A percentile compares a stretch with the other conserved stretches of the same genome.
Conservation (phyloP, 2,329 filamentous ascomycete species). For the Colletotrichum scovillei region DNA sequence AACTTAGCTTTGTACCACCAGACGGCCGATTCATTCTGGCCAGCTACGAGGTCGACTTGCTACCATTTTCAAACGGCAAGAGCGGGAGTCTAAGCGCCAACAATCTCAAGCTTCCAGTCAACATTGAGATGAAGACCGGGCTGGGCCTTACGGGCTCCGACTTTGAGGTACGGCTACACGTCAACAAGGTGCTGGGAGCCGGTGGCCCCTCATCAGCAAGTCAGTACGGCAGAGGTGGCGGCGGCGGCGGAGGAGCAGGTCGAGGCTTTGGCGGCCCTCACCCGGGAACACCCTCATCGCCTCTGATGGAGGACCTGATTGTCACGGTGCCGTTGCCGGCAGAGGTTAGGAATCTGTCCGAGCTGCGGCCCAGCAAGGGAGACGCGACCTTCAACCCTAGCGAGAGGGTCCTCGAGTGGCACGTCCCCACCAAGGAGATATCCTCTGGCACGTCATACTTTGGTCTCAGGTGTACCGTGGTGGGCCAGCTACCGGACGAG, state of each 20-base stretch:
- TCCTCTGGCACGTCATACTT: slow-evolving; percentile 74
- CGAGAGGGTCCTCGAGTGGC: slow-evolving; percentile 83
- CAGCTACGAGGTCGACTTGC: slow-evolving; percentile 91
- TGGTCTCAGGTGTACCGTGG: slow-evolving; percentile 82
- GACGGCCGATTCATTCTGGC: slow-evolving; percentile 94
- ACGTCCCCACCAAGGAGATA: slow-evolving; percentile 81
- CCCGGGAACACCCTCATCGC: slow-evolving; percentile 66
- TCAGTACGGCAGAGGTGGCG: slow-evolving; percentile 55
- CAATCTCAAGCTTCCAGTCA: slow-evolving; percentile 83
- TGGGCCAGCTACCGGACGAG: slow-evolving; percentile 69
- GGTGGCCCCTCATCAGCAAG: slow-evolving; percentile 49
- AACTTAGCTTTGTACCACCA: slow-evolving; percentile 95
- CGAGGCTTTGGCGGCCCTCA: slow-evolving; percentile 59
- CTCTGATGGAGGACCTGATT: slow-evolving; percentile 78
- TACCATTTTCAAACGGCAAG: slow-evolving; percentile 75
- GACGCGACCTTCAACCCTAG: slow-evolving; percentile 85
- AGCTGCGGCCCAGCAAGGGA: slow-evolving; percentile 83
- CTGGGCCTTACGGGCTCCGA: slow-evolving; percentile 82
- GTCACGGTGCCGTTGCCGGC: slow-evolving; percentile 84
- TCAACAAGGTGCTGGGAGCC: slow-evolving; percentile 69
- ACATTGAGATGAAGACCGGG: slow-evolving; percentile 83
- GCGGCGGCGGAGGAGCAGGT: slow-evolving; percentile 46
- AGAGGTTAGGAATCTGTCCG: slow-evolving; percentile 83
- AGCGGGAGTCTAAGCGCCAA: slow-evolving; percentile 65
- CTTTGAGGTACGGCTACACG: slow-evolving; percentile 85